Evolutionary conservation across 2,329 filamentous ascomycete genomes (phyloP), one percentile per base, ranked within the genome.

Genomic region (Pseudocercospora vitis): DNA sequence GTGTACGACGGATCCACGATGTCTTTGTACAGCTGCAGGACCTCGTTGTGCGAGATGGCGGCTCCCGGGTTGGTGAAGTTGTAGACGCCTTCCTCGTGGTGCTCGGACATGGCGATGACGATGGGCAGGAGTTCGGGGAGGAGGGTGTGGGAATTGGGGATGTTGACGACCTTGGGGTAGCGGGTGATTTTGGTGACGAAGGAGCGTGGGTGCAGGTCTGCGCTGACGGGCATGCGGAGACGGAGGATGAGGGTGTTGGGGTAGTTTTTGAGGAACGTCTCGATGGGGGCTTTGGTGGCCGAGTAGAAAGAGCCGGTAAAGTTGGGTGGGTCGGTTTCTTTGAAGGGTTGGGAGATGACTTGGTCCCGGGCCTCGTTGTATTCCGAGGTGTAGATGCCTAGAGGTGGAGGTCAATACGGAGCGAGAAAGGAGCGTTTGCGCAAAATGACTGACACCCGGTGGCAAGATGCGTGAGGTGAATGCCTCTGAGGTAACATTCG

Each of bases 31-130:
- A 87, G 72, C 2, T 72, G 62, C 32, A 87, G 74, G 5, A 87
- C 83, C 70, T 87, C 83, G 68, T 87, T 87, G 71, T 87, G 84
- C n/a, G 82, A 84, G 67, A 87, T 86, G 58, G 82, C 81, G 6
- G 11, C n/a, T 9, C 84, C 84, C 0, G 84, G 84, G 71, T 87
- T 87, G 56, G 83, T 86, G 69, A 87, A 86, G 73, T 87, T 87
- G 71, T 83, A 86, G 60, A 87, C 74, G 14, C 84, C 84, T 1
- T 78, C 81, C 35, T 86, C 83, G 33, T 74, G 72, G 70, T 84
- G 76, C 68, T 85, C 80, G 23, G 83, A 80, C 59, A 86, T 71
- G 40, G 83, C 66, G 56, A 86, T 75, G 2, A 81, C 79, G 9
- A 79, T 78, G 8, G 84, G 84, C 16, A 87, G 75, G 44, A 87